Conservation (phyloP, 2,329 filamentous ascomycete genomes). For the Microthyrium microscopicum region DNA sequence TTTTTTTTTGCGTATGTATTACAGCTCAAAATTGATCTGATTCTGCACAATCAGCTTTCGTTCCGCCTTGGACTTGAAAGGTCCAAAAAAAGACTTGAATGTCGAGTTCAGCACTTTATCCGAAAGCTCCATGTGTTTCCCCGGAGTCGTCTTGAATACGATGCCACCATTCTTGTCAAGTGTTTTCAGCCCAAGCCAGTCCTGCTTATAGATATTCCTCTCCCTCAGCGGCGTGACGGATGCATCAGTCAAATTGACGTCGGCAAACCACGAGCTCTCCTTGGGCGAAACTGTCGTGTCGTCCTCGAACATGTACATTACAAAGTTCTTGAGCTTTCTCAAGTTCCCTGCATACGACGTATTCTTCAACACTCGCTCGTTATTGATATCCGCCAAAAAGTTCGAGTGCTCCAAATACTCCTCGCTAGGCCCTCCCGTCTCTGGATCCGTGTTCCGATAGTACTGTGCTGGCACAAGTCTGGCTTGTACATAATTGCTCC, state of each 20-base stretch:
- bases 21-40: no score
- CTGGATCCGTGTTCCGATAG: slow-evolving; percentile 52
- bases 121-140: slow-evolving; percentile 68
- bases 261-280: slow-evolving; percentile 79
- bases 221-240: slow-evolving; percentile 51
- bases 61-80: slow-evolving; percentile 11
- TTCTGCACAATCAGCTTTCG: no score
- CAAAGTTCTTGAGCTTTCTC: slow-evolving; percentile 54
- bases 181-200: slow-evolving; percentile 75
- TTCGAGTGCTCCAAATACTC: slow-evolving; percentile 66
- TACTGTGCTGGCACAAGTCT: slow-evolving; percentile 87
- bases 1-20: no score
- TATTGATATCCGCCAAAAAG: slow-evolving; percentile 92
- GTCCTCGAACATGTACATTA: slow-evolving; percentile 78
- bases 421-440: slow-evolving; percentile 36
- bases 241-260: slow-evolving; percentile 53
- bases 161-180: slow-evolving; percentile 68
- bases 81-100: slow-evolving; percentile 51
- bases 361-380: slow-evolving; percentile 67
- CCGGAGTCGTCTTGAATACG: slow-evolving; percentile 54
- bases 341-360: slow-evolving; percentile 55
- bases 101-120: slow-evolving; percentile 48
- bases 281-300: slow-evolving; percentile 79
- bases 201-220: slow-evolving; percentile 62
- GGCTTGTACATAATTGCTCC: slow-evolving; percentile 60